phyloP scores from a whole-genome alignment of 148 eudicot species.

The Vaccinium corymbosum region DNA sequence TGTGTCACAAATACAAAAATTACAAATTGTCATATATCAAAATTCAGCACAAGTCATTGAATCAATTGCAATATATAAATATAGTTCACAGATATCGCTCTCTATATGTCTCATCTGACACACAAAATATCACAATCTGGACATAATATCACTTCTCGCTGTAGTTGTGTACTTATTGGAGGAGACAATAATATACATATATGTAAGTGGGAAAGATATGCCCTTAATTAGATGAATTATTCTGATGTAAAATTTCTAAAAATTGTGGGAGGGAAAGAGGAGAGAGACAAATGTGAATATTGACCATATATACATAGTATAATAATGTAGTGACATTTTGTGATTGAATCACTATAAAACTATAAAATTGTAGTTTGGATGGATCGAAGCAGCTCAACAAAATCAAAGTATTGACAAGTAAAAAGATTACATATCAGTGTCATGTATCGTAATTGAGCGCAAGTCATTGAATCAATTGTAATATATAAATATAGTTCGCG shows the following conservation, averaged over 20 bases:
- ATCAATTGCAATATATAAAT: too few relatives aligned
- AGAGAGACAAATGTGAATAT: neutral
- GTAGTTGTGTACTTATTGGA: too few relatives aligned
- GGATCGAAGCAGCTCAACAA: neutral
- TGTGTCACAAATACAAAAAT: too few relatives aligned
- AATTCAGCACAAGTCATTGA: too few relatives aligned
- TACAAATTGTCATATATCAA: too few relatives aligned
- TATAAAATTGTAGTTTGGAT: neutral
- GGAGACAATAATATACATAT: too few relatives aligned
- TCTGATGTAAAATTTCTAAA: too few relatives aligned
- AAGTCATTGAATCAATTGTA: neutral
- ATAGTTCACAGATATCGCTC: too few relatives aligned
- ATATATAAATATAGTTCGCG: neutral
- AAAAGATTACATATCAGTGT: neutral
- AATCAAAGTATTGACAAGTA: neutral
- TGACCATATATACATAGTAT: neutral
- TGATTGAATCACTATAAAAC: neutral
- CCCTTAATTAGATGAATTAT: too few relatives aligned
- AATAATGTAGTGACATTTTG: neutral
- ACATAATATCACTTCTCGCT: neutral
- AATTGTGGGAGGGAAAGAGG: too few relatives aligned
- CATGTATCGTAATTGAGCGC: neutral
- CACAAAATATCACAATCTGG: neutral
- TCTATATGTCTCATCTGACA: too few relatives aligned
- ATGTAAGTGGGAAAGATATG: too few relatives aligned